phyloP scores from a whole-genome alignment of 352 stramenopile genomes.

The Blastocystis sp. region DNA sequence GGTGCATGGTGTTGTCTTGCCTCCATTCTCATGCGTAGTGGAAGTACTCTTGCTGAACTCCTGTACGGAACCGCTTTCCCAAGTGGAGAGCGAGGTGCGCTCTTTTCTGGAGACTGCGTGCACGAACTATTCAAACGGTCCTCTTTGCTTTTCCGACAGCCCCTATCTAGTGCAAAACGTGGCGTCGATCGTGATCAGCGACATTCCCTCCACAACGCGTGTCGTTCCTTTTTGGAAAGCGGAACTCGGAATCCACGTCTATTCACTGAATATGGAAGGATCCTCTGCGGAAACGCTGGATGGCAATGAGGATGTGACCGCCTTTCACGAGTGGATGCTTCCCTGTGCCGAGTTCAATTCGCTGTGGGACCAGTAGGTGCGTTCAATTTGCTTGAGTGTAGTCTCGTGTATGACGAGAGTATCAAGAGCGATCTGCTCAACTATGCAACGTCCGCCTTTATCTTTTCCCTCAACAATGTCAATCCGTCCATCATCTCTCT shows the following conservation, averaged over 20 bases:
- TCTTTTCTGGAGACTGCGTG: conserved; percentile 72
- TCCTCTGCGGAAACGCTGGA: conserved; percentile 59
- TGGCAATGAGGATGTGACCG: conserved; percentile 44
- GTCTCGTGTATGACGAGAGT: conserved; percentile 80
- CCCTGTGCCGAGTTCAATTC: conserved; percentile 73
- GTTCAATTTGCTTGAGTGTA: conserved; percentile 64
- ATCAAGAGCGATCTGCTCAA: conserved; percentile 82
- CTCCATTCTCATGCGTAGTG: conserved; percentile 19
- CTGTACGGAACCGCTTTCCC: conserved; percentile 36
- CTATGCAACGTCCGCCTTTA: conserved; percentile 83
- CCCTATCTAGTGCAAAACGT: conserved; percentile 73
- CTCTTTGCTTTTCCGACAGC: conserved; percentile 70
- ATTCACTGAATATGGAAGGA: conserved; percentile 48
- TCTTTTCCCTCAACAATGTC: conserved; percentile 83
- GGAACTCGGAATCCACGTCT: conserved; percentile 77
- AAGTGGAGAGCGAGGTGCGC: conserved; percentile 56
- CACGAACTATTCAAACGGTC: conserved; percentile 72
- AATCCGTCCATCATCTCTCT: conserved; percentile 84
- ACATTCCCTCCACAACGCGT: conserved; percentile 72
- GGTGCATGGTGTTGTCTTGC: conserved; percentile 8
- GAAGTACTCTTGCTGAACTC: conserved; percentile 27
- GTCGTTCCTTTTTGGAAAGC: conserved; percentile 73
- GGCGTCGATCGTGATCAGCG: conserved; percentile 73
- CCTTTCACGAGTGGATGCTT: conserved; percentile 65
- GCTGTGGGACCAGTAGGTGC: conserved; percentile 74